Evolutionary conservation across 2,329 filamentous ascomycete genomes (phyloP).

Genomic region (Cladobotryum mycophilum): DNA sequence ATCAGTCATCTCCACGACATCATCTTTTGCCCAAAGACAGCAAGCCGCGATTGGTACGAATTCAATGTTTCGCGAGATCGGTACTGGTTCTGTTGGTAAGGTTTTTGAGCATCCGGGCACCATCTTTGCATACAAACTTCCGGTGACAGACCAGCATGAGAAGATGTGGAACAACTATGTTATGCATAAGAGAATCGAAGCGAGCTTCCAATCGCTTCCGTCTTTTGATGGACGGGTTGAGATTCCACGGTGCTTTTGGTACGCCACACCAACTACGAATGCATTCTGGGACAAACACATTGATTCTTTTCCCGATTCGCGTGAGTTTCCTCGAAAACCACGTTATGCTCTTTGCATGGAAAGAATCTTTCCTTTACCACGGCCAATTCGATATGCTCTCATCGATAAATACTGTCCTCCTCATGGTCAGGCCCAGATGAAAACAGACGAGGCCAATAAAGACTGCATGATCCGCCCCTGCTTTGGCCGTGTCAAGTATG

Average conservation of each 20-base stretch:
- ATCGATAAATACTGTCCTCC: background rate
- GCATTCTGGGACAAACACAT: background rate
- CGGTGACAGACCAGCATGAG: background rate
- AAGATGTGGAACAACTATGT: conserved; percentile 2
- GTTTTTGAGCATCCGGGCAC: conserved; percentile 5
- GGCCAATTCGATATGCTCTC: background rate
- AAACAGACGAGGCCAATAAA: background rate
- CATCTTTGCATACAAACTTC: conserved; percentile 1
- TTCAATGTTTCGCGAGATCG: background rate
- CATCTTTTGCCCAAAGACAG: no score
- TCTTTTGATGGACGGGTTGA: background rate
- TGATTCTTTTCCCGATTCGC: background rate
- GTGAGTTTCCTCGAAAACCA: background rate
- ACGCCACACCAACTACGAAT: background rate
- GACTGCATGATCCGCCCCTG: background rate
- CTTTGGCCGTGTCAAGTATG: background rate
- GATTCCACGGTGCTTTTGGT: conserved; percentile 2
- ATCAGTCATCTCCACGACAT: no score
- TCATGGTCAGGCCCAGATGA: background rate
- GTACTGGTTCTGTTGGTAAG: conserved; percentile 2
- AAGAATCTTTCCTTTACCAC: background rate
- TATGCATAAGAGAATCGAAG: conserved; percentile 2
- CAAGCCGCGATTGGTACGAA: no score
- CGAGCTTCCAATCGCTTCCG: background rate
- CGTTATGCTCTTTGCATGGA: conserved; percentile 2